A percentile compares a stretch with the other conserved stretches of the same genome.
These are phyloP conservation scores for Cladosporium austrohemisphaericum DNA, from an alignment of 2,329 filamentous ascomycete species.

Conservation along the genomic window DNA sequence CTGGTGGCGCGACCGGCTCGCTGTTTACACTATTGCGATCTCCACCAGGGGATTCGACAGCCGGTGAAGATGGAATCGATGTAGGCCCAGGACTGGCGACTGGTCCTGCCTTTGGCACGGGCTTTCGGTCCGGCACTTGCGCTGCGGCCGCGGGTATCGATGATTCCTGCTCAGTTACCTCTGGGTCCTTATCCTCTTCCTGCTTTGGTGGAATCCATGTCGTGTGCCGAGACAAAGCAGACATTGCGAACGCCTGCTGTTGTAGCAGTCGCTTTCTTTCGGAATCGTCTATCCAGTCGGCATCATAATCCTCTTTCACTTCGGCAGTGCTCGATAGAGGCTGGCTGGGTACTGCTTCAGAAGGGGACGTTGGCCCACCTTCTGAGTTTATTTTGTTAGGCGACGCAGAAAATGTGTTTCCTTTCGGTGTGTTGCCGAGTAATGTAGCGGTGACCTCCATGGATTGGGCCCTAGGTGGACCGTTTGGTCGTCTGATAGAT, in stretches of 20 bases:
- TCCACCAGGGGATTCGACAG: not conserved
- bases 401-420: not conserved
- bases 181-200: conserved; percentile 10
- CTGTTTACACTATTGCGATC: not conserved
- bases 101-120: conserved; percentile 20
- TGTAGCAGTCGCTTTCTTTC: conserved; percentile 35
- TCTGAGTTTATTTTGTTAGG: not conserved
- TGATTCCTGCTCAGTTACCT: conserved; percentile 12
- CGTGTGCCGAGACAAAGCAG: conserved; percentile 4
- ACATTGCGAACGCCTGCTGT: conserved; percentile 17
- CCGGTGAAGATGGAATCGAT: not conserved
- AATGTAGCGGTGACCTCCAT: not conserved
- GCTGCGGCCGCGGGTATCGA: conserved; percentile 17
- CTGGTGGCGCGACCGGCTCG: not conserved
- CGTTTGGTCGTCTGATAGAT: conserved; percentile 29
- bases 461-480: conserved; percentile 24
- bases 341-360: not conserved
- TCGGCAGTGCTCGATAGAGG: not conserved
- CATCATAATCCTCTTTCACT: conserved; percentile 25
- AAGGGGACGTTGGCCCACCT: not conserved
- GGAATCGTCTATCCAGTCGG: conserved; percentile 43
- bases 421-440: not conserved
- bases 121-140: conserved; percentile 25
- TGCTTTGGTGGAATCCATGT: not conserved
- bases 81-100: not conserved